phyloP scores from a whole-genome alignment of 2,329 filamentous ascomycete species.

The Aureobasidium subglaciale region DNA sequence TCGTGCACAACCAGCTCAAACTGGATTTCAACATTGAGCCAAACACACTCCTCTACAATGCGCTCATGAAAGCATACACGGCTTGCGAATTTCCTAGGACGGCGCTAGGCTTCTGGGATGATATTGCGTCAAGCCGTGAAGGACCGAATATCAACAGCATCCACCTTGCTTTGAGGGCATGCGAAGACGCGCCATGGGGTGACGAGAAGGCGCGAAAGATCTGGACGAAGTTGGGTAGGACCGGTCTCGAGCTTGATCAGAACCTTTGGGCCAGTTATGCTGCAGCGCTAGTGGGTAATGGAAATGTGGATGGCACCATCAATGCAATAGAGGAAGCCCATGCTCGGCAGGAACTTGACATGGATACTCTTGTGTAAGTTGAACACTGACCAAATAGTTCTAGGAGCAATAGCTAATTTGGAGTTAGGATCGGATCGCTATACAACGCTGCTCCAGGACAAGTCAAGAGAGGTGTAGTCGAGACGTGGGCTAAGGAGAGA shows the following conservation, averaged over 20 bases:
- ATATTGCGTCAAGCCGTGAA: slow-evolving; percentile 76
- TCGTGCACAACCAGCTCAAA: slow-evolving; percentile 89
- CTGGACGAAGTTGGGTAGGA: slow-evolving; percentile 62
- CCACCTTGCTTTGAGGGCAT: slow-evolving; percentile 71
- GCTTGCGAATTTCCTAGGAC: slow-evolving; percentile 58
- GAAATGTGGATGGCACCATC: slow-evolving; percentile 61
- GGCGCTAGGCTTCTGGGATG: slow-evolving; percentile 73
- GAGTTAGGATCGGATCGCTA: slow-evolving; percentile 59
- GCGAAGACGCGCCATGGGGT: slow-evolving; percentile 53
- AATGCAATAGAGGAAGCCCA: slow-evolving; percentile 61
- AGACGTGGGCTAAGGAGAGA: slow-evolving; percentile 63
- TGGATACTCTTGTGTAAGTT: slow-evolving; percentile 66
- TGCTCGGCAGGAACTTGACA: slow-evolving; percentile 56
- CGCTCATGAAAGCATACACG: slow-evolving; percentile 79
- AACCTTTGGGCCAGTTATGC: slow-evolving; percentile 70
- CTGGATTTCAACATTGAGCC: slow-evolving; percentile 76
- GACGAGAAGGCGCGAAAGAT: slow-evolving; percentile 47
- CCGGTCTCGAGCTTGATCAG: slow-evolving; percentile 72
- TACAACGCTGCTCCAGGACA: slow-evolving; percentile 65
- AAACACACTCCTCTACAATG: slow-evolving; percentile 70
- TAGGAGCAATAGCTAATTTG: background rate
- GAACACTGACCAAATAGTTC: background rate
- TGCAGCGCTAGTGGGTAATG: slow-evolving; percentile 67
- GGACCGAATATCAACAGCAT: slow-evolving; percentile 79
- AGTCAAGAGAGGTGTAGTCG: slow-evolving; percentile 57